A percentile compares a stretch with the other conserved stretches of the same genome.
These are phyloP conservation scores for Apiotrichum porosum DNA, from an alignment of 1,284 basidiomycete species.

Conservation along the genomic window DNA sequence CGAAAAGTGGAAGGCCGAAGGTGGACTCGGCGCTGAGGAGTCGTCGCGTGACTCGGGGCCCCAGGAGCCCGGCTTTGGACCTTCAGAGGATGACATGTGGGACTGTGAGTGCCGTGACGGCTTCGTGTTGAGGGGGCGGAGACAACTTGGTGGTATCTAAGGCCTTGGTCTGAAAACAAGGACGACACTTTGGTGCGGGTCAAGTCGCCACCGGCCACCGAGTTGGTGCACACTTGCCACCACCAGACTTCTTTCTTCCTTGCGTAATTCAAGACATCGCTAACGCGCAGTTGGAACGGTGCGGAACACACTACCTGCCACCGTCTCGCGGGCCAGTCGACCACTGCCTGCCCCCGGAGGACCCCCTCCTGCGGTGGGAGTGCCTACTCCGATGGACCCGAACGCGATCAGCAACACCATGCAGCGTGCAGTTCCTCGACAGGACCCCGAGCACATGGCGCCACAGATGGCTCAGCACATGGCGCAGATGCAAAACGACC, in stretches of 20 bases:
- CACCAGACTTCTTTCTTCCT: no score
- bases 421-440: slow-evolving; percentile 17
- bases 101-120: slow-evolving; percentile 63
- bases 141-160: no score
- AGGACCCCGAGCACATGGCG: slow-evolving; percentile 8
- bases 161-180: no score
- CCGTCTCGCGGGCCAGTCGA: slow-evolving; percentile 23
- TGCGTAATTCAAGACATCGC: no score
- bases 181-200: neutral
- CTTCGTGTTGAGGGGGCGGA: no score
- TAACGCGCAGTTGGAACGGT: slow-evolving; percentile 50
- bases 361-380: neutral
- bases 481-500: slow-evolving; percentile 1
- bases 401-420: slow-evolving; percentile 24
- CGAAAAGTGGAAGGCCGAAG: slow-evolving; percentile 85
- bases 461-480: slow-evolving; percentile 13
- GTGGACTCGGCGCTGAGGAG: slow-evolving; percentile 69
- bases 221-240: no score
- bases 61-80: slow-evolving; percentile 21
- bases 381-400: neutral
- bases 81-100: slow-evolving; percentile 85
- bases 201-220: no score
- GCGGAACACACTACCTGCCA: slow-evolving; percentile 34
- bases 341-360: slow-evolving; percentile 10
- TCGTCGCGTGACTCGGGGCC: slow-evolving; percentile 19